Evolutionary conservation across 2,329 filamentous ascomycete species (phyloP), one percentile per base, ranked within the genome.

Genomic region (Talaromyces sp.): DNA sequence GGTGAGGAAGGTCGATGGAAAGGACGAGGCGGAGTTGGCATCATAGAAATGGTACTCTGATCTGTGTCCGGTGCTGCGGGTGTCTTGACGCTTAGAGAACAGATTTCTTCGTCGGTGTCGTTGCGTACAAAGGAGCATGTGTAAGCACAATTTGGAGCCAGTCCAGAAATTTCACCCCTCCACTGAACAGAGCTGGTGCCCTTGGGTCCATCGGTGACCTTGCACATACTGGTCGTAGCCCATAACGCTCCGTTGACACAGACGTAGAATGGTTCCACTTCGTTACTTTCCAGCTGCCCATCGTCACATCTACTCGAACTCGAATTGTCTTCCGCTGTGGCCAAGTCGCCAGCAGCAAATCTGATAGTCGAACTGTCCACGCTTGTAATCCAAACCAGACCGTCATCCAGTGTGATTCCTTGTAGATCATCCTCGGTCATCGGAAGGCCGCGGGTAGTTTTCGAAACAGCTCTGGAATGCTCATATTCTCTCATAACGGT

Each of bases 401-500:
- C 79, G 67, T 78, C 76, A 63, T 80, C 77, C 56, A 77, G 70
- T 60, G 76, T 75, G 70, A 75, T 70, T 19, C 76, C 76, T 62
- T 80, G 78, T 39, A 79, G 70, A 70, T 80, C 78, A 52, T 78
- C 75, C 67, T 80, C 78, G 16, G 77, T 76, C 71, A 78, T 75
- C 41, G 75, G 75, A 65, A 77, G 70, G 65, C 75, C 74, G 63
- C 76, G 74, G 47, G 74, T 71, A 27, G 75, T 77, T 70, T 77
- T 78, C 10, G 75, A 77, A 56, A 76, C 69, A 62, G 76, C 77
- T 69, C 85, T 81, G 78, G 91, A 94, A 75, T 96, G 86, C 79
- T 93, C 90, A 71, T 92, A 91, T 78, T 93, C 93, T 81, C 96
- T 95, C 74, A 96, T 89, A 79, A 97, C 92, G 72, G 95, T 94